These are phyloP conservation scores for Grigorovia jiainica DNA, from an alignment of 805 yeast species.

Conservation along the genomic window DNA sequence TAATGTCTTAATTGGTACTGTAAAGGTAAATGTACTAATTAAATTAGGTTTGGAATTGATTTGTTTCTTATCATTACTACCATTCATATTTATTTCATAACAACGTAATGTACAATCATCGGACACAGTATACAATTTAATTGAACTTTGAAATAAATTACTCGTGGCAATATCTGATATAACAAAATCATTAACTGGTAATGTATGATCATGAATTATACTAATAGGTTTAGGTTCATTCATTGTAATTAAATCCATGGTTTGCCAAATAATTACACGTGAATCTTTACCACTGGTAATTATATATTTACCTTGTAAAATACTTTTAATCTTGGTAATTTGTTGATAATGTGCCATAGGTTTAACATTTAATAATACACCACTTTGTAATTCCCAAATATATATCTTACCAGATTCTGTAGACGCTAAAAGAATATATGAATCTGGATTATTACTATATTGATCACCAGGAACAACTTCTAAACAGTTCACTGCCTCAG, in stretches of 20 bases:
- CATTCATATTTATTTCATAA: constrained; percentile 41
- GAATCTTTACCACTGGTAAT: constrained; percentile 78
- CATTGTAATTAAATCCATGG: constrained; percentile 41
- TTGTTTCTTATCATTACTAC: constrained; percentile 3
- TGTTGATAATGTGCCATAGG: constrained; percentile 76
- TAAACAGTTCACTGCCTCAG: constrained; percentile 58
- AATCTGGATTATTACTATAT: constrained; percentile 18
- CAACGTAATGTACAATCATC: constrained; percentile 66
- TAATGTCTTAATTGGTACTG: constrained; percentile 46
- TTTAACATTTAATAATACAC: constrained; percentile 58
- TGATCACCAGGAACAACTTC: constrained; percentile 13
- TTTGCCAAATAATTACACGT: constrained; percentile 65
- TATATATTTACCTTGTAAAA: constrained; percentile 54
- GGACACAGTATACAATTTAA: constrained; percentile 60
- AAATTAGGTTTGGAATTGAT: constrained; percentile 22
- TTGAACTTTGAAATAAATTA: constrained; percentile 34
- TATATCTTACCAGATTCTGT: constrained; percentile 59
- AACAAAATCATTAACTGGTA: constrained; percentile 34
- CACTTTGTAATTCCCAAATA: constrained; percentile 79
- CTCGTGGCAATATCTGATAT: constrained; percentile 39
- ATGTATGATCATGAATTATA: constrained; percentile 49
- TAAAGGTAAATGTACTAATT: constrained; percentile 64
- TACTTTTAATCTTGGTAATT: constrained; percentile 48
- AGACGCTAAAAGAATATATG: constrained; percentile 61
- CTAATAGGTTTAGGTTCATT: constrained; percentile 46